A percentile compares a stretch with the other conserved stretches of the same genome.
phyloP scores from a whole-genome alignment of 257 asterid species.

The Fraxinus pennsylvanica region DNA sequence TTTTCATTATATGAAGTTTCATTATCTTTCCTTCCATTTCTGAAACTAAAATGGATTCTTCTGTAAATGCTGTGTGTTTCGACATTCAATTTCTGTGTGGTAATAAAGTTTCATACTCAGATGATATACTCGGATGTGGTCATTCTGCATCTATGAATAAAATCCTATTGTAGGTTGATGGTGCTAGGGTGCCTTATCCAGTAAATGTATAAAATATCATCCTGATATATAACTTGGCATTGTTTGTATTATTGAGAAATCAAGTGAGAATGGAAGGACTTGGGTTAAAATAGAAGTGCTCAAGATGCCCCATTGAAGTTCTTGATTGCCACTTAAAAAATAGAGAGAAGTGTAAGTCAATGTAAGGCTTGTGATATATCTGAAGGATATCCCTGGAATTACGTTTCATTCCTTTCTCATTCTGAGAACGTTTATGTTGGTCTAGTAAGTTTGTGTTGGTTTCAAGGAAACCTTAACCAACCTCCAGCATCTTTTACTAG shows the following conservation, averaged over 20 bases:
- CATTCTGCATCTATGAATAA: neutral
- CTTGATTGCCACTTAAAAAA: neutral
- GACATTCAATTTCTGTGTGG: neutral
- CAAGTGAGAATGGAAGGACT: neutral
- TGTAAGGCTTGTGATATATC: neutral
- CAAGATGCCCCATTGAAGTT: neutral
- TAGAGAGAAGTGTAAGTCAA: neutral
- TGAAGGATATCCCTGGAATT: neutral
- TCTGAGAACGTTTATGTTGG: neutral
- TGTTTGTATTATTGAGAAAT: neutral
- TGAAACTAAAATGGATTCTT: neutral
- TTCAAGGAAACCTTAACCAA: neutral
- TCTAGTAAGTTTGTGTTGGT: neutral
- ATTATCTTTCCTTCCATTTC: constrained; percentile 12
- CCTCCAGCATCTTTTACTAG: neutral
- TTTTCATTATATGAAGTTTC: constrained; percentile 19
- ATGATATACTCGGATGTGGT: neutral
- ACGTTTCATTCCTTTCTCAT: neutral
- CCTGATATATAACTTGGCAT: neutral
- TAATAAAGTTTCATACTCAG: neutral
- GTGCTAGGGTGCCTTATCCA: neutral
- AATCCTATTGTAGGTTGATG: neutral
- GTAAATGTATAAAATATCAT: neutral
- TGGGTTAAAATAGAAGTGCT: neutral
- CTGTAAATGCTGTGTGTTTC: neutral